These are phyloP conservation scores for Pseudogymnoascus sp. DNA, from an alignment of 2,329 filamentous ascomycete genomes.

Conservation along the genomic window DNA sequence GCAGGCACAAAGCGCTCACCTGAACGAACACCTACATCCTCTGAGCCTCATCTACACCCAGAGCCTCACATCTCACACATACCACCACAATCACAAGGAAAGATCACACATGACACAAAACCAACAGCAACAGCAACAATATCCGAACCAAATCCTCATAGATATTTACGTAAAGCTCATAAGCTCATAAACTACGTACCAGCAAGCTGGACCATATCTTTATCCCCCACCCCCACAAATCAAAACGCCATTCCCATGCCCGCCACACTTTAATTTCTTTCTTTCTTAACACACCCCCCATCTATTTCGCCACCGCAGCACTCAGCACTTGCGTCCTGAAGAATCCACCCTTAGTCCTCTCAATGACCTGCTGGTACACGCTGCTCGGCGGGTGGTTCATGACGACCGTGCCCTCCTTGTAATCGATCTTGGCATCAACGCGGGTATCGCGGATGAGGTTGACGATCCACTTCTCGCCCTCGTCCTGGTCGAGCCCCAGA, in stretches of 20 bases:
- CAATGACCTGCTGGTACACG: slow-evolving; percentile 98
- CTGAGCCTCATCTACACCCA: neutral
- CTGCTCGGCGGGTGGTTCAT: slow-evolving; percentile 99
- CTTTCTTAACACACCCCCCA: neutral
- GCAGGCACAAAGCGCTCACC: neutral
- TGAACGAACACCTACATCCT: neutral
- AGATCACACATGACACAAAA: neutral
- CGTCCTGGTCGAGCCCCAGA: slow-evolving; percentile 83
- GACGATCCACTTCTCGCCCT: slow-evolving; percentile 99
- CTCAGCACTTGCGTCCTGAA: slow-evolving; percentile 95
- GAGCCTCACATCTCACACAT: neutral
- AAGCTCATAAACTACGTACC: slow-evolving; percentile 7
- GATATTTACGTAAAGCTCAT: slow-evolving; percentile 10
- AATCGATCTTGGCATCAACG: slow-evolving; percentile 98
- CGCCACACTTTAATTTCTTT: slow-evolving; percentile 6
- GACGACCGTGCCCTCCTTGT: slow-evolving; percentile 94
- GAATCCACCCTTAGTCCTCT: slow-evolving; percentile 97
- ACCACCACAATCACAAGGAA: neutral
- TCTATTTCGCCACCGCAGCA: slow-evolving; percentile 29
- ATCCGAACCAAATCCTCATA: neutral
- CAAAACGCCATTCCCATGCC: slow-evolving; percentile 7
- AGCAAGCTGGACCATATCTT: slow-evolving; percentile 9
- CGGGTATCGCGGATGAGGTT: slow-evolving; percentile 97
- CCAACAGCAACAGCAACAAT: neutral
- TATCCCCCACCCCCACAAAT: neutral